Conservation (phyloP, 257 asterid genomes). For the Striga asiatica region DNA sequence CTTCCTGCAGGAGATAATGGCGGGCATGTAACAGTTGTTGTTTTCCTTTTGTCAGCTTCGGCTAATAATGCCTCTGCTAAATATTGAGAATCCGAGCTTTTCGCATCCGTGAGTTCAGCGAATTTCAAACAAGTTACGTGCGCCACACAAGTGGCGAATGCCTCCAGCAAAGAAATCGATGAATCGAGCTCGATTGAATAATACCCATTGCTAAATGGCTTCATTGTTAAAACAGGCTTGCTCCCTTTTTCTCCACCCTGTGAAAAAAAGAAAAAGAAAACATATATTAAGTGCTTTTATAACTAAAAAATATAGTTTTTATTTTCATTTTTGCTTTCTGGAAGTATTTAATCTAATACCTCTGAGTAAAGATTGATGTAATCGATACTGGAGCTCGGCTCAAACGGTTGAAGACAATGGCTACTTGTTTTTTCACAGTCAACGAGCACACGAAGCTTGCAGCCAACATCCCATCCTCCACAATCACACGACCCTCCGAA, state of each 20-base stretch:
- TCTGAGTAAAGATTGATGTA: slow-evolving; percentile 40
- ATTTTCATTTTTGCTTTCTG: no score
- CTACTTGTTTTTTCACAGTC: slow-evolving; percentile 25
- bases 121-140: slow-evolving; percentile 38
- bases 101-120: slow-evolving; percentile 29
- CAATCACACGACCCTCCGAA: slow-evolving; percentile 88
- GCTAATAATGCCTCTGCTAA: slow-evolving; percentile 18
- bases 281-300: neutral
- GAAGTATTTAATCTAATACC: slow-evolving; percentile 42
- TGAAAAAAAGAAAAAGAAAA: neutral
- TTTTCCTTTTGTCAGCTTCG: slow-evolving; percentile 19
- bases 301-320: neutral
- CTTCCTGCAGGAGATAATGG: slow-evolving; percentile 90
- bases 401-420: slow-evolving; percentile 15
- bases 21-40: slow-evolving; percentile 37
- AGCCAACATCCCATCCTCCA: slow-evolving; percentile 98
- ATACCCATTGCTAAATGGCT: slow-evolving; percentile 42
- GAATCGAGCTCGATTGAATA: slow-evolving; percentile 54
- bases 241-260: slow-evolving; percentile 45
- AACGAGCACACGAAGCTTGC: slow-evolving; percentile 65
- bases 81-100: slow-evolving; percentile 15
- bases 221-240: slow-evolving; percentile 58
- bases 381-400: slow-evolving; percentile 21
- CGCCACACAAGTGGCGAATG: slow-evolving; percentile 73
- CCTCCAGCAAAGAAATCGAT: slow-evolving; percentile 61